Conservation (phyloP, 2,329 filamentous ascomycete species). For the Elsinoe perseae region DNA sequence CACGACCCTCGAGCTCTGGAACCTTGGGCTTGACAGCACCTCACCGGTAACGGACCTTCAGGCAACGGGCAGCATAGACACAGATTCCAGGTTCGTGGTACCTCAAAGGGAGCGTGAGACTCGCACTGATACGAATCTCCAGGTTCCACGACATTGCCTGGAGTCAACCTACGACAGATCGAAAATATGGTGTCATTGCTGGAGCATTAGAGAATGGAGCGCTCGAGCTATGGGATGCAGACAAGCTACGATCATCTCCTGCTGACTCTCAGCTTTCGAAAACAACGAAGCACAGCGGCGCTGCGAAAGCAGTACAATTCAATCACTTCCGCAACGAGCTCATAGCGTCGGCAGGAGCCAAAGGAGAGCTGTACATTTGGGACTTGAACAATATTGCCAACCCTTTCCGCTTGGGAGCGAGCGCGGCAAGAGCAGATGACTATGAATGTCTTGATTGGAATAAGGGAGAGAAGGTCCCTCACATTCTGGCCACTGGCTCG, state of each 20-base stretch:
- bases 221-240: conserved; percentile 88
- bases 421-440: conserved; percentile 83
- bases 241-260: conserved; percentile 46
- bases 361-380: conserved; percentile 94
- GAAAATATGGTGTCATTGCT: conserved; percentile 82
- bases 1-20: conserved; percentile 93
- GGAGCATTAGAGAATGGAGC: conserved; percentile 92
- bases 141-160: conserved; percentile 98
- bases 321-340: conserved; percentile 88
- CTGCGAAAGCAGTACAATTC: conserved; percentile 93
- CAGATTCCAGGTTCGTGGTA: conserved; percentile 69
- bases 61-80: conserved; percentile 72
- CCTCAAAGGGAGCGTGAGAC: not conserved
- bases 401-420: conserved; percentile 80
- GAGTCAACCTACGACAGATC: conserved; percentile 71
- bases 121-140: conserved; percentile 23
- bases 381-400: conserved; percentile 84
- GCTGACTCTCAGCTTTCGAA: conserved; percentile 75
- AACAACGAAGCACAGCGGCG: conserved; percentile 81
- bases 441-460: conserved; percentile 98
- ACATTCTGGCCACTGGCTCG: conserved; percentile 91
- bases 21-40: conserved; percentile 72
- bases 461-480: conserved; percentile 71
- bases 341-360: conserved; percentile 83
- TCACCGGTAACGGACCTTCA: conserved; percentile 74